phyloP scores from a whole-genome alignment of 768 basidiomycete genomes.

The Mycena amicta region DNA sequence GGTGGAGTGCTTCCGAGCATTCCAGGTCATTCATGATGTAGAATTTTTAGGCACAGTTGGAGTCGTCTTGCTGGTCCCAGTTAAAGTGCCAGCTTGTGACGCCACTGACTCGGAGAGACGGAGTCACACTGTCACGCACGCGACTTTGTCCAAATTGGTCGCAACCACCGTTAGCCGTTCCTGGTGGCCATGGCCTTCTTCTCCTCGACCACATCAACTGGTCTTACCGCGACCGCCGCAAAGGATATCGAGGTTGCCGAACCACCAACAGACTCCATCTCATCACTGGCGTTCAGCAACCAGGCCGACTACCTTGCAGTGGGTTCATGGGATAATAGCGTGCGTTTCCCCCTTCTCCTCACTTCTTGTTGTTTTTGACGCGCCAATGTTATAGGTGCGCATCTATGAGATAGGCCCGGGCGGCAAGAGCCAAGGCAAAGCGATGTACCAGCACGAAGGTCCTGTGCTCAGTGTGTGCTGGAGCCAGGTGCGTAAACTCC shows the following conservation, averaged over 20 bases:
- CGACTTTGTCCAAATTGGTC: too few relatives aligned
- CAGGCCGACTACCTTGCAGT: slow-evolving; percentile 86
- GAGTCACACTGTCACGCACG: too few relatives aligned
- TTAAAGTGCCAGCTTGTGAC: too few relatives aligned
- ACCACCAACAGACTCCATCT: not conserved
- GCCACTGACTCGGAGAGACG: too few relatives aligned
- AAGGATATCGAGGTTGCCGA: not conserved
- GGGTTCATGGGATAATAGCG: slow-evolving; percentile 93
- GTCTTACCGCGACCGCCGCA: not conserved
- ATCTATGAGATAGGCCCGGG: slow-evolving; percentile 86
- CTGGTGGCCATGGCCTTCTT: not conserved
- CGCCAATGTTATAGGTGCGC: slow-evolving; percentile 68
- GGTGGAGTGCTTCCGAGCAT: too few relatives aligned
- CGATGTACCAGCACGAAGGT: slow-evolving; percentile 87
- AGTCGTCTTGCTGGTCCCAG: too few relatives aligned
- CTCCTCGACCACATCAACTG: not conserved
- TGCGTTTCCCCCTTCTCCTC: slow-evolving; percentile 36
- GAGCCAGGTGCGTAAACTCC: slow-evolving; percentile 70
- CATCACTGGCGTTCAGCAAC: not conserved
- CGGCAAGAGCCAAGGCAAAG: slow-evolving; percentile 85
- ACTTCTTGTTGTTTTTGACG: slow-evolving; percentile 11
- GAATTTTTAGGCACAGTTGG: too few relatives aligned
- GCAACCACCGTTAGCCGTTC: too few relatives aligned
- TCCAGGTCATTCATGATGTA: too few relatives aligned
- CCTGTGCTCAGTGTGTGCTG: slow-evolving; percentile 89